Percentiles rank a stretch among this genome's conserved stretches.
Conservation (phyloP, 2,329 filamentous ascomycete genomes). For the Colletotrichum shisoi region DNA sequence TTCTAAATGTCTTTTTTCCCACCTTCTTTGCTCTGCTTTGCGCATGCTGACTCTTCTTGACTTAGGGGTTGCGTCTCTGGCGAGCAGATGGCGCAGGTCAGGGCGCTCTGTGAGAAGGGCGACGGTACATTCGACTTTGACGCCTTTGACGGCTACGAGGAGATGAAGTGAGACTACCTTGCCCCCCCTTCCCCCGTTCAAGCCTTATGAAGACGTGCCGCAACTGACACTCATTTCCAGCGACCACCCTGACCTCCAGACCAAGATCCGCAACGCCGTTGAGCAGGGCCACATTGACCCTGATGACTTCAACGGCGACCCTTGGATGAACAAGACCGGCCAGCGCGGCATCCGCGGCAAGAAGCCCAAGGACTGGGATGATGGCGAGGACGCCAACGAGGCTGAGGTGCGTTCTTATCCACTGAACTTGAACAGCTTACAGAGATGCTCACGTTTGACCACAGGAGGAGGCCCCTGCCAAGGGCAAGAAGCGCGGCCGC, state of each 20-base stretch:
- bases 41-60: not conserved
- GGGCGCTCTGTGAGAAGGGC: conserved; percentile 60
- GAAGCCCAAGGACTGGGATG: conserved; percentile 44
- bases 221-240: conserved; percentile 43
- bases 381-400: conserved; percentile 39
- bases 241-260: conserved; percentile 67
- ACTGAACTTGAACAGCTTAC: not conserved
- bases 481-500: conserved; percentile 39
- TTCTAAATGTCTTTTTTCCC: too few relatives aligned
- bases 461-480: conserved; percentile 42
- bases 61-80: conserved; percentile 88
- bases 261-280: conserved; percentile 76
- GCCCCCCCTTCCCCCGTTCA: not conserved
- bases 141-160: conserved; percentile 81
- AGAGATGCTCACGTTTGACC: conserved; percentile 33
- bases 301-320: conserved; percentile 86
- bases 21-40: not conserved
- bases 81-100: conserved; percentile 71
- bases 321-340: conserved; percentile 75
- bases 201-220: not conserved
- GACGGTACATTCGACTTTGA: conserved; percentile 67
- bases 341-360: conserved; percentile 67
- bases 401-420: not conserved
- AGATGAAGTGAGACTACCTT: conserved; percentile 59
- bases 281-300: conserved; percentile 81